phyloP scores from a whole-genome alignment of 2,329 filamentous ascomycete species.

The Talaromyces sp. region DNA sequence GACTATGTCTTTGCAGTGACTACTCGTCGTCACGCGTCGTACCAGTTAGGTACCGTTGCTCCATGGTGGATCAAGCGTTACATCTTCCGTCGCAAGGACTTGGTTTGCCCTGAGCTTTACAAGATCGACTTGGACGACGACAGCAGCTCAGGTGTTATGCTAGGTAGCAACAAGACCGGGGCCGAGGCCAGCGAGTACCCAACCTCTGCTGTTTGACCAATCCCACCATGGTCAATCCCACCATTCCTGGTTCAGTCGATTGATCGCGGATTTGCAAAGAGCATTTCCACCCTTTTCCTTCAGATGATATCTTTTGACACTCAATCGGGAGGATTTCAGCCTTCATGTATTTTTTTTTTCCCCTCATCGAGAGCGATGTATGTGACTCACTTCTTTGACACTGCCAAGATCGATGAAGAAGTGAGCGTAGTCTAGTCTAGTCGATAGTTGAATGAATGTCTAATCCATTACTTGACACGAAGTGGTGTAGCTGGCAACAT shows the following conservation, averaged over 20 bases:
- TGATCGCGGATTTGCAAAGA: not conserved
- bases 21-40: slow-evolving; percentile 51
- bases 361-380: not conserved
- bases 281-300: not conserved
- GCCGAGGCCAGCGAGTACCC: slow-evolving; percentile 6
- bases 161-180: not conserved
- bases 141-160: not conserved
- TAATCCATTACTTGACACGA: no score
- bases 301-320: not conserved
- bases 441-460: not conserved
- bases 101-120: slow-evolving; percentile 49
- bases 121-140: slow-evolving; percentile 18
- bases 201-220: slow-evolving; percentile 1
- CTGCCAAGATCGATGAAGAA: not conserved
- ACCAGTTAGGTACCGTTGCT: slow-evolving; percentile 53
- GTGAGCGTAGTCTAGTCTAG: not conserved
- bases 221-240: no score
- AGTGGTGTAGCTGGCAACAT: no score
- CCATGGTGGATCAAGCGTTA: slow-evolving; percentile 60
- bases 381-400: not conserved
- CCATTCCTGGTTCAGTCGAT: not conserved
- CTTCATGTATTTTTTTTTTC: not conserved
- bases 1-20: slow-evolving; percentile 54
- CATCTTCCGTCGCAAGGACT: slow-evolving; percentile 50
- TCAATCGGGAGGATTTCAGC: not conserved